phyloP scores from a whole-genome alignment of 1,284 basidiomycete species.

The Irpex sp. region DNA sequence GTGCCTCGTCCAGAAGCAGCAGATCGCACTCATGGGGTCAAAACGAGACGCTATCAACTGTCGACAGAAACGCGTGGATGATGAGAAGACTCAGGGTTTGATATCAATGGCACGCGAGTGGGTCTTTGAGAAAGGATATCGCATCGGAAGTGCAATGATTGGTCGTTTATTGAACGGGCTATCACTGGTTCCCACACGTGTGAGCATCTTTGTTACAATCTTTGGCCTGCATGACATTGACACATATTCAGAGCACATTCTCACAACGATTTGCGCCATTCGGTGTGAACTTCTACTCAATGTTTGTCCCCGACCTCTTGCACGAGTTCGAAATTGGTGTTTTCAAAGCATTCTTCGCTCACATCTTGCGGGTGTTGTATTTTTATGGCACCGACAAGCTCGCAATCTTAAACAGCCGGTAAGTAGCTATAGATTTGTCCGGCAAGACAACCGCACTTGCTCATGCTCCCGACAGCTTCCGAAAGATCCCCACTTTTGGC shows the following conservation, averaged over 20 bases:
- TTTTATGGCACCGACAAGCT: not conserved
- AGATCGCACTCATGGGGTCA: slow-evolving; percentile 6
- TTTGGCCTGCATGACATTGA: slow-evolving; percentile 4
- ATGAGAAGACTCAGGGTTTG: not conserved
- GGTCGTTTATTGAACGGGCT: slow-evolving; percentile 12
- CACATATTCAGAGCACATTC: slow-evolving; percentile 22
- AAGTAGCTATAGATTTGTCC: not conserved
- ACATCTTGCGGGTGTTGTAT: slow-evolving; percentile 15
- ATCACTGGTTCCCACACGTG: slow-evolving; percentile 9
- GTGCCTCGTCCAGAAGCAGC: slow-evolving; percentile 4
- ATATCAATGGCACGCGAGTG: slow-evolving; percentile 12
- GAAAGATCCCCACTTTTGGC: slow-evolving; percentile 26
- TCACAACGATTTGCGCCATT: slow-evolving; percentile 17
- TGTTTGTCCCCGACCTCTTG: slow-evolving; percentile 32
- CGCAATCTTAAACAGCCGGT: slow-evolving; percentile 17
- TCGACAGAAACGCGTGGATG: not conserved
- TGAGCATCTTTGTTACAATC: not conserved
- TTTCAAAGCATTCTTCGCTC: slow-evolving; percentile 26
- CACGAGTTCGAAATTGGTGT: slow-evolving; percentile 37
- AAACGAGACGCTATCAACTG: not conserved
- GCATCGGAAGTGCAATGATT: slow-evolving; percentile 7
- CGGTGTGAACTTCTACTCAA: slow-evolving; percentile 25
- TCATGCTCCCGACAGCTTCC: slow-evolving; percentile 16
- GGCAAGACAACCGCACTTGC: no score
- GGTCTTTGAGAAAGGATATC: slow-evolving; percentile 15